These are phyloP conservation scores for Fusarium staphyleae DNA, from an alignment of 2,329 filamentous ascomycete genomes.

Conservation along the genomic window DNA sequence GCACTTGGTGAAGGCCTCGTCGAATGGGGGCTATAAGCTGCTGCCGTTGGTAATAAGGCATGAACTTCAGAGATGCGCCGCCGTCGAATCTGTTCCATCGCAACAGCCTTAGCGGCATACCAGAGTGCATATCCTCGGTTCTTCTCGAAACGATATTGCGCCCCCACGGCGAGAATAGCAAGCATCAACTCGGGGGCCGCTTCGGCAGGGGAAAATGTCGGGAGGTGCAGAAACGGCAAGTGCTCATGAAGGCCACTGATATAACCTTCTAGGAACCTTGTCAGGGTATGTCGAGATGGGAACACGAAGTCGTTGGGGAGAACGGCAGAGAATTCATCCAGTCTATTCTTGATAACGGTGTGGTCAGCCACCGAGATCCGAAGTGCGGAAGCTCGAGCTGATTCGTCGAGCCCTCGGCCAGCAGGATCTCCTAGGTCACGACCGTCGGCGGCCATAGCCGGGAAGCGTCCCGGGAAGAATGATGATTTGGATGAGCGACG, in stretches of 20 bases:
- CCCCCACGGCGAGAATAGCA: constrained; percentile 71
- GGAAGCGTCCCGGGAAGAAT: constrained; percentile 62
- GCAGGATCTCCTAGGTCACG: constrained; percentile 48
- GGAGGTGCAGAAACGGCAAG: constrained; percentile 69
- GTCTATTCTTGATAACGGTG: constrained; percentile 62
- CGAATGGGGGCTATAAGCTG: constrained; percentile 67
- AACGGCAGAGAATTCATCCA: constrained; percentile 67
- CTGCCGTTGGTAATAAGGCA: constrained; percentile 62
- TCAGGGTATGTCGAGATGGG: constrained; percentile 72
- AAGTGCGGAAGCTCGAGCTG: constrained; percentile 47
- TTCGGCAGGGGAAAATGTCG: constrained; percentile 69
- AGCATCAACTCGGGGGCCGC: constrained; percentile 72
- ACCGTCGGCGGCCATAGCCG: constrained; percentile 61
- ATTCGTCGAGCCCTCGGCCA: constrained; percentile 43
- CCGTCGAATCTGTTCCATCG: constrained; percentile 64
- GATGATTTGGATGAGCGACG: constrained; percentile 56
- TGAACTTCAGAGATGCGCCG: constrained; percentile 64
- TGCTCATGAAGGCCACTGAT: constrained; percentile 70
- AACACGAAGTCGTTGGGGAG: constrained; percentile 70
- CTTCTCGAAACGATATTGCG: constrained; percentile 69
- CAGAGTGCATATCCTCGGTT: constrained; percentile 66
- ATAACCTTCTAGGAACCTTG: constrained; percentile 74
- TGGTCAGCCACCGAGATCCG: constrained; percentile 63
- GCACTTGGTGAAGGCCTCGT: constrained; percentile 65
- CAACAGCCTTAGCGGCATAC: constrained; percentile 66